phyloP scores from a whole-genome alignment of 345 rosid genomes.

The Populus pruinosa region DNA sequence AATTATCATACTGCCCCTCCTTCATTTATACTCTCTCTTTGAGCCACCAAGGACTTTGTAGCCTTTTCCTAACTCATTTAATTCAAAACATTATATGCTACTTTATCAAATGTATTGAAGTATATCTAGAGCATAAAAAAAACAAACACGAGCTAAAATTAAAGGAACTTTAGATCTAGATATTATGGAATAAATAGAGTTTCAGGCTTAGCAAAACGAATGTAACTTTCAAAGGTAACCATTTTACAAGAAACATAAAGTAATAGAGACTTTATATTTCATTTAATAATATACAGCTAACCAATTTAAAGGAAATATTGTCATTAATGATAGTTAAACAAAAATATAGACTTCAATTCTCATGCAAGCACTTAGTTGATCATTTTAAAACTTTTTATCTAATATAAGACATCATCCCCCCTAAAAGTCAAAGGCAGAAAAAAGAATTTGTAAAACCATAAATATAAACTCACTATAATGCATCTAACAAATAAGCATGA shows the following conservation, averaged over 20 bases:
- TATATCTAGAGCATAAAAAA: constrained; percentile 50
- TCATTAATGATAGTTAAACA: neutral
- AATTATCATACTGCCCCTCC: too few species aligned
- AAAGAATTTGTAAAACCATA: neutral
- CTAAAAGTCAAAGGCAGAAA: neutral
- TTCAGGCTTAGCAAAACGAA: neutral
- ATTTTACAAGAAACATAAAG: too few species aligned
- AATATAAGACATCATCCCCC: neutral
- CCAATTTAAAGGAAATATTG: too few species aligned
- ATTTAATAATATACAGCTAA: too few species aligned
- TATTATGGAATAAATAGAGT: neutral
- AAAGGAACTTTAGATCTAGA: constrained; percentile 4
- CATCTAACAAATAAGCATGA: constrained; percentile 83
- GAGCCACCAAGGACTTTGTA: too few species aligned
- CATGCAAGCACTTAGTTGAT: neutral
- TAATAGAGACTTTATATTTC: neutral
- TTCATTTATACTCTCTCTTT: too few species aligned
- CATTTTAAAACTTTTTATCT: neutral
- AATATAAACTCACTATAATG: constrained; percentile 60
- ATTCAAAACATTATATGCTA: too few species aligned
- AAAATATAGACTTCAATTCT: neutral
- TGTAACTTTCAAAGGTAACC: neutral
- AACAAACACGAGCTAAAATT: neutral
- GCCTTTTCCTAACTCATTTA: too few species aligned
- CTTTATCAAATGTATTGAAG: constrained; percentile 71